Percentiles rank a stretch among this genome's conserved stretches.
phyloP scores from a whole-genome alignment of 768 basidiomycete genomes.

The Psilocybe sp. region DNA sequence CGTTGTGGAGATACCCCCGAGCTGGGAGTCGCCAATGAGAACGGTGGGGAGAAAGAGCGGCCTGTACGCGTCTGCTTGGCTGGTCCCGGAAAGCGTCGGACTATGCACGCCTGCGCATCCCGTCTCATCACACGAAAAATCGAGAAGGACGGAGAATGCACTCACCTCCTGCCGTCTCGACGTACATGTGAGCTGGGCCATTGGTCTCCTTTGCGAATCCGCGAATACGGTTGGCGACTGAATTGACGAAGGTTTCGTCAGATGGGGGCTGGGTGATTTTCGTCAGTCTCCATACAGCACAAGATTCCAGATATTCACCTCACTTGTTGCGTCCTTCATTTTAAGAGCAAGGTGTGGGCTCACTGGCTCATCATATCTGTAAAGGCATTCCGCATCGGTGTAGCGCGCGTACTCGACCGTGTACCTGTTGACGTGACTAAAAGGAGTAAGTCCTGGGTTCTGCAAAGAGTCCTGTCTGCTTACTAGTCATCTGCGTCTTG shows the following conservation, averaged over 20 bases:
- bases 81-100: slow-evolving; percentile 77
- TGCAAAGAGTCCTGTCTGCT: slow-evolving; percentile 13
- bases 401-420: slow-evolving; percentile 31
- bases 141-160: slow-evolving; percentile 8
- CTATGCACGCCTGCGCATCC: slow-evolving; percentile 77
- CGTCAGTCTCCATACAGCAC: neutral
- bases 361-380: slow-evolving; percentile 83
- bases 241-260: slow-evolving; percentile 62
- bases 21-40: slow-evolving; percentile 81
- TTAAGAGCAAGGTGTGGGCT: slow-evolving; percentile 88
- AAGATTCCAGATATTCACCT: slow-evolving; percentile 19
- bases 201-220: slow-evolving; percentile 37
- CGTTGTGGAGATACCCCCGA: slow-evolving; percentile 92
- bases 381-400: slow-evolving; percentile 70
- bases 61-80: slow-evolving; percentile 84
- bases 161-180: slow-evolving; percentile 96
- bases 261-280: slow-evolving; percentile 47
- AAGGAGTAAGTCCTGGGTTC: neutral
- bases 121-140: slow-evolving; percentile 4
- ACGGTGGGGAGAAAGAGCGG: slow-evolving; percentile 86
- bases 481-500: slow-evolving; percentile 86
- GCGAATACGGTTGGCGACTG: slow-evolving; percentile 63
- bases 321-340: slow-evolving; percentile 31
- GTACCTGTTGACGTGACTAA: slow-evolving; percentile 66
- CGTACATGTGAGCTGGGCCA: slow-evolving; percentile 59